phyloP scores from a whole-genome alignment of 2,329 filamentous ascomycete species.

The Exserohilum turcica region DNA sequence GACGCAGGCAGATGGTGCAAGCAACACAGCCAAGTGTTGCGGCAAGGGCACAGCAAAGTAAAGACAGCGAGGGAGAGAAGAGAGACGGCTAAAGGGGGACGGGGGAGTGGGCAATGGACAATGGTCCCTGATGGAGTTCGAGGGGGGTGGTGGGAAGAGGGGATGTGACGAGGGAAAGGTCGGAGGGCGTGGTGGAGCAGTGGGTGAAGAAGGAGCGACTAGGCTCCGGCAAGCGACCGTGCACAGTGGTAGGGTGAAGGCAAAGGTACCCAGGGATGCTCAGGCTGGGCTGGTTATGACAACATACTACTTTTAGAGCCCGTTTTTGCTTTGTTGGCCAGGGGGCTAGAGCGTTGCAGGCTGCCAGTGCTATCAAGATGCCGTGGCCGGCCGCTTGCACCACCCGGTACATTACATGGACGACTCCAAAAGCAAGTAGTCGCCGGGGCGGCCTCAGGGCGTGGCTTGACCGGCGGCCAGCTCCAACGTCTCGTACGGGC shows the following conservation, averaged over 20 bases:
- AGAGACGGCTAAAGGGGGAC: conserved; percentile 12
- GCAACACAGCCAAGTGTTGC: conserved; percentile 25
- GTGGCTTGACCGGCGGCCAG: conserved; percentile 20
- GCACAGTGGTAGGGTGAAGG: conserved; percentile 41
- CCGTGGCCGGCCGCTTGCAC: conserved; percentile 28
- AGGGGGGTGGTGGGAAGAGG: conserved; percentile 27
- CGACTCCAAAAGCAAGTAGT: conserved; percentile 8
- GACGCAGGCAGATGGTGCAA: conserved; percentile 18
- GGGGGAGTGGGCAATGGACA: conserved; percentile 17
- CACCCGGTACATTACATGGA: conserved; percentile 17
- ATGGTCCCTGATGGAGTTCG: conserved; percentile 33
- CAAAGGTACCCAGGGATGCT: conserved; percentile 44
- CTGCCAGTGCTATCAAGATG: conserved; percentile 17
- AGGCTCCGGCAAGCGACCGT: conserved; percentile 39
- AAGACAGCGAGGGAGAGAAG: conserved; percentile 5
- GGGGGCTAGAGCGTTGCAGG: conserved; percentile 30
- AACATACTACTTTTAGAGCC: conserved; percentile 44
- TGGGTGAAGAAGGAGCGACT: conserved; percentile 37
- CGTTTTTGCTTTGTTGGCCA: conserved; percentile 29
- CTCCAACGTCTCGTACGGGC: conserved; percentile 24
- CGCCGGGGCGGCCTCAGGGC: conserved; percentile 6
- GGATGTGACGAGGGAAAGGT: conserved; percentile 32
- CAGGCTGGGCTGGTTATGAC: conserved; percentile 35
- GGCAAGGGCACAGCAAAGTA: conserved; percentile 20
- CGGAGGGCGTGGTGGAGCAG: conserved; percentile 39